These are phyloP conservation scores for Fomitopsis serialis DNA, from an alignment of 768 basidiomycete genomes.

Conservation along the genomic window DNA sequence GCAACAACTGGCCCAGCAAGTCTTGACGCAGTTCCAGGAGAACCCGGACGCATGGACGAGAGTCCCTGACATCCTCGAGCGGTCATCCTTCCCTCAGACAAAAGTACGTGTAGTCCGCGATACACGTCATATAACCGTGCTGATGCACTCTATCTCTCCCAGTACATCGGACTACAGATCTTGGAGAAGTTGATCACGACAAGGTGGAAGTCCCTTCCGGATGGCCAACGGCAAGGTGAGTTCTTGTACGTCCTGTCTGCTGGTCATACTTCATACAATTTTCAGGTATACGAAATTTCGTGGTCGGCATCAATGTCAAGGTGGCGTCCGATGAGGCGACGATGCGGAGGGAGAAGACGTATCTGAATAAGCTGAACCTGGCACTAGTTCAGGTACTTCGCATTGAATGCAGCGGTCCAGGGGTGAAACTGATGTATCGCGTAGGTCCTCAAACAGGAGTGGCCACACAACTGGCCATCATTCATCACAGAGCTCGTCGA, in stretches of 20 bases:
- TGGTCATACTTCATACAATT: not conserved
- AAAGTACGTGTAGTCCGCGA: slow-evolving; percentile 49
- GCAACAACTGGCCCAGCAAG: slow-evolving; percentile 94
- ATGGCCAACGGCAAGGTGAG: slow-evolving; percentile 86
- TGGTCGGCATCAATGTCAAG: slow-evolving; percentile 90
- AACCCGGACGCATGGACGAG: slow-evolving; percentile 95
- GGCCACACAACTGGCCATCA: slow-evolving; percentile 98
- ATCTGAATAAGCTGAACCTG: slow-evolving; percentile 93
- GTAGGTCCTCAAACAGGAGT: slow-evolving; percentile 98
- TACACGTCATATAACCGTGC: not conserved
- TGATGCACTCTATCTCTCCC: not conserved
- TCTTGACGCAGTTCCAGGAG: slow-evolving; percentile 95
- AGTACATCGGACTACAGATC: slow-evolving; percentile 98
- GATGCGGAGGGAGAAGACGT: slow-evolving; percentile 90
- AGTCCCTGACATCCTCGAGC: slow-evolving; percentile 90
- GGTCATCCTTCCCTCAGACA: slow-evolving; percentile 77
- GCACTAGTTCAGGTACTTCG: slow-evolving; percentile 80
- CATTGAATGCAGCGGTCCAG: not conserved
- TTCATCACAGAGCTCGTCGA: slow-evolving; percentile 97
- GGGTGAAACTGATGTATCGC: not conserved
- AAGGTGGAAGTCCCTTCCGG: slow-evolving; percentile 93
- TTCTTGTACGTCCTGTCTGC: not conserved
- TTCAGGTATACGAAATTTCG: slow-evolving; percentile 91
- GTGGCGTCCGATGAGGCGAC: slow-evolving; percentile 86
- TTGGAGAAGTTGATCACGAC: slow-evolving; percentile 93